Evolutionary conservation across 495 filamentous ascomycete species (phyloP).

Genomic region (Pyronema omphalodes): DNA sequence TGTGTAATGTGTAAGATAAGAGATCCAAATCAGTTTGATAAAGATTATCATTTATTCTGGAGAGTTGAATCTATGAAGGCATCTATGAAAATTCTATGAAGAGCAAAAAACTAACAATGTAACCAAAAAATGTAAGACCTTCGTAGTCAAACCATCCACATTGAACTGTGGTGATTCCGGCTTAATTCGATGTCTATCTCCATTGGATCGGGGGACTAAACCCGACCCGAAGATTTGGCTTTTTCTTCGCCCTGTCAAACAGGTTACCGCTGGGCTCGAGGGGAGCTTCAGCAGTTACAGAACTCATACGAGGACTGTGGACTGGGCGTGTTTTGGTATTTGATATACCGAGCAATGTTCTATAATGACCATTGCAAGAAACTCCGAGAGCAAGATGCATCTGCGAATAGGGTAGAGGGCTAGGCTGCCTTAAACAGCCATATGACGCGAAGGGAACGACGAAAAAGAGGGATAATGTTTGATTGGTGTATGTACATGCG

Average conservation of each 20-base stretch:
- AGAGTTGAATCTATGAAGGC: too few species aligned
- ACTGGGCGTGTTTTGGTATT: neutral
- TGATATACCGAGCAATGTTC: too few species aligned
- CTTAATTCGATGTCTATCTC: constrained; percentile 2
- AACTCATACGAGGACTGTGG: constrained; percentile 2
- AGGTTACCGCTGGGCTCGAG: constrained; percentile 1
- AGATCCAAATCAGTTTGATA: too few species aligned
- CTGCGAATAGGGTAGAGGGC: too few species aligned
- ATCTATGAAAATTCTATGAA: too few species aligned
- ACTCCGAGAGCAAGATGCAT: too few species aligned
- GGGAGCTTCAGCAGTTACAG: neutral
- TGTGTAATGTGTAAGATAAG: too few species aligned
- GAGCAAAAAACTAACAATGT: too few species aligned
- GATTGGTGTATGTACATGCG: too few species aligned
- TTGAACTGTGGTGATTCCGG: constrained; percentile 2
- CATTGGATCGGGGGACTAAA: constrained; percentile 1
- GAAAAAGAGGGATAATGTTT: neutral
- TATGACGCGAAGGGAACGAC: neutral
- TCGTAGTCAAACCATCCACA: constrained; percentile 5
- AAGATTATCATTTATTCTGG: too few species aligned
- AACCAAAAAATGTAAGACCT: constrained; percentile 1
- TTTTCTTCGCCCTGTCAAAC: constrained; percentile 1
- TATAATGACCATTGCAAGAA: too few species aligned
- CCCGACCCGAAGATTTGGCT: neutral
- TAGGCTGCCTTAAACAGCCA: too few species aligned